Base-by-base conservation (phyloP, 257 asterid species). In the Jacaranda mimosifolia region DNA sequence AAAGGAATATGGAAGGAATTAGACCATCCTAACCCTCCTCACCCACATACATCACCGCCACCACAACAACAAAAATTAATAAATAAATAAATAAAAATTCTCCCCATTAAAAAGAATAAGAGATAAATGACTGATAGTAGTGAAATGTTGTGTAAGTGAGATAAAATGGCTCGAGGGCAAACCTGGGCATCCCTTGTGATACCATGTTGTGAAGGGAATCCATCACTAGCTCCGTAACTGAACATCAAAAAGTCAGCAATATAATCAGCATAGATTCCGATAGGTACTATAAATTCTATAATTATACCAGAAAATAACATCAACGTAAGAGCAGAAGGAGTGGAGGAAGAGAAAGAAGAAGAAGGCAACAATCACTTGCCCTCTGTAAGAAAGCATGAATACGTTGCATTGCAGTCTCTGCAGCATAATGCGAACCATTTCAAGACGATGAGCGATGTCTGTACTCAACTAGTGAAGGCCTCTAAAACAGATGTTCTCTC, bases 381-480 rank as follows among this genome's bases (percentile, higher is more conserved):
- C 99, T 85, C 99, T 88, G 79, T 96, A 96, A 21, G 99, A 96
- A 77, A 96, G 98, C 99, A 96, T 96, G 82, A 96, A 93, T 19
- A 96, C 97, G 77, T 96, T 96, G 96, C 99, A 96, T n/a, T 88
- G 91, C 84, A 96, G 81, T 66, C 85, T 88, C 77, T 93, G 98
- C 45, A 96, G 64, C 96, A 96, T 91, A 76, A 87, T 86, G 46
- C 88, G 85, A 70, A 93, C 97, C 97, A 96, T 96, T 83, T 96
- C 98, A 85, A 96, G 97, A 72, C 99, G 97, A 80, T 93, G 99
- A 69, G 99, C 99, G 15, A 93, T 96, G 78, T 96, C 99, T 96
- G 85, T 70, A 75, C 59, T 77, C 35, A 66, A 75, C 66, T 67
- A 78, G 93, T 94, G 76, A 94, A 92, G 97, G 95, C 38, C 82